Evolutionary conservation across 768 basidiomycete genomes (phyloP), one percentile per base, ranked within the genome.

Genomic region (Paxillus rubicundulus): DNA sequence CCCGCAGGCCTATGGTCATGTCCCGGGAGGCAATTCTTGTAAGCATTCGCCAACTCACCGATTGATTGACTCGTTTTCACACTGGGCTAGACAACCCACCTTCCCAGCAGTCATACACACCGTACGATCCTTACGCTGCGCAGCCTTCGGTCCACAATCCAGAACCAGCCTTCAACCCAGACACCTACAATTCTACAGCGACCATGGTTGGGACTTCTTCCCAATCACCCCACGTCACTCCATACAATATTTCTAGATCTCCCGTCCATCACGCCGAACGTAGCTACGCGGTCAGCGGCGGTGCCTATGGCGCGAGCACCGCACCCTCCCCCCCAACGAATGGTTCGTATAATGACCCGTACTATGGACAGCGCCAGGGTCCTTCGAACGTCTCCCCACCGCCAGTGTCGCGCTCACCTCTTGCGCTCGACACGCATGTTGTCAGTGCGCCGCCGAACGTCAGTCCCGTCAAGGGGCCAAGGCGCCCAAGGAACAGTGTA

Each of bases 261-360:
- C 53, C 66, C 20, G 48, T 59, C 32, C 47, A 54, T 18, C 61
- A 58, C n/a, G 70, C 71, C 27, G 77, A 82, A 30, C 79, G 76
- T n/a, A 76, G 70, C 49, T 83, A 87, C 64, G 77, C 81, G 7
- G 73, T 80, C 28, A 79, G 81, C 5, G 83, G 81, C 17, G 76
- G 76, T 48, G 77, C 78, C 8, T 87, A 87, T 50, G 82, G 78
- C 4, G 61, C 62, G 24, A 80, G 74, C 59, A 62, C 69, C 13
- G 73, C 76, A 9, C 77, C 78, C 3, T 69, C 75, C 3, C 58
- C 76, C n/a, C 69, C 66, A n/a, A 63, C 70, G 17, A 64, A 72
- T 6, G 61, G 63, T 14, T 52, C 59, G 27, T 67, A 67, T 38
- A 40, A 21, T 18, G 64, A 66, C 33, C 63, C 68, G 38, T 70